These are phyloP conservation scores for Zelopaecilomyces penicillatus DNA, from an alignment of 2,329 filamentous ascomycete species.

Conservation along the genomic window DNA sequence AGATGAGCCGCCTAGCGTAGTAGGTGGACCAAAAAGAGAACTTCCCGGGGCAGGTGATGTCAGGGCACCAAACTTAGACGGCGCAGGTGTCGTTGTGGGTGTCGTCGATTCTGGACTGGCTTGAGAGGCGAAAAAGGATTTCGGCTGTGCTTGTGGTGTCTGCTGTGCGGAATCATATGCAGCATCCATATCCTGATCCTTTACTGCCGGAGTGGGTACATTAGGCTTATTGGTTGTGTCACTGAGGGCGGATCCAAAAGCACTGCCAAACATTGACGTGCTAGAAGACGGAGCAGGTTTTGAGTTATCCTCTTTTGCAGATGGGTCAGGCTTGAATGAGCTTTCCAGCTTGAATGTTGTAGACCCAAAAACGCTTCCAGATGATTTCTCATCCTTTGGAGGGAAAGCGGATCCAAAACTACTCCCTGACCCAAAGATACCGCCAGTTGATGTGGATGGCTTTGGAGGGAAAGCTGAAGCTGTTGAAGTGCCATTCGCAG, in stretches of 20 bases:
- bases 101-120: constrained; percentile 32
- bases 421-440: constrained; percentile 20
- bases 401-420: constrained; percentile 19
- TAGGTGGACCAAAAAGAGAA: constrained; percentile 27
- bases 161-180: constrained; percentile 22
- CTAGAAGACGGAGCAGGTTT: constrained; percentile 35
- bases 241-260: constrained; percentile 51
- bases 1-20: constrained; percentile 16
- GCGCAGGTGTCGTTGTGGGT: constrained; percentile 44
- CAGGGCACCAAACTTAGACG: constrained; percentile 36
- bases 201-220: constrained; percentile 26
- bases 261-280: constrained; percentile 50
- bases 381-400: constrained; percentile 19
- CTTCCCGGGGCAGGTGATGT: constrained; percentile 24
- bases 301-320: constrained; percentile 49
- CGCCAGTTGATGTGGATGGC: constrained; percentile 20
- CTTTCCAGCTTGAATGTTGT: constrained; percentile 58
- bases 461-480: constrained; percentile 49
- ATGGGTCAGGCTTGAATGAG: constrained; percentile 57
- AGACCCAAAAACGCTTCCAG: constrained; percentile 35
- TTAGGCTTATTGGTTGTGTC: constrained; percentile 33
- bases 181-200: constrained; percentile 47
- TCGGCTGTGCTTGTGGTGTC: constrained; percentile 29
- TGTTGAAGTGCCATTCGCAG: constrained; percentile 14
- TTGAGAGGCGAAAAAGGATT: constrained; percentile 21